These are phyloP conservation scores for Phytophthora brassicae DNA, from an alignment of 352 stramenopile species.

Conservation along the genomic window DNA sequence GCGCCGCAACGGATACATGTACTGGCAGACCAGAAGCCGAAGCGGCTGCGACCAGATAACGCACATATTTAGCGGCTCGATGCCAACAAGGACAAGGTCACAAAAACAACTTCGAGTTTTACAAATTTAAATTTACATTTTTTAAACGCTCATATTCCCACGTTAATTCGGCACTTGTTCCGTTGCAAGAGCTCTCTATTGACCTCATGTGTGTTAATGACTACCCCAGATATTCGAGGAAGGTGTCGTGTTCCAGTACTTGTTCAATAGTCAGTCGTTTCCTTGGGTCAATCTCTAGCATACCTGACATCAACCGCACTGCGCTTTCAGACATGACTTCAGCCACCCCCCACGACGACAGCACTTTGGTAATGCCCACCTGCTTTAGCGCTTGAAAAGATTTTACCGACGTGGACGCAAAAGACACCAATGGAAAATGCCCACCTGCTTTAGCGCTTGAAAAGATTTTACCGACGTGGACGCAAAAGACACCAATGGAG, in stretches of 20 bases:
- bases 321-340: not conserved
- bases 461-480: not conserved
- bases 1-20: too few relatives aligned
- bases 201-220: not conserved
- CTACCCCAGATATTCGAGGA: conserved; percentile 14
- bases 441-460: not conserved
- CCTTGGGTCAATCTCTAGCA: conserved; percentile 33
- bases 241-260: conserved; percentile 19
- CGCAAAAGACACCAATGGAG: not conserved
- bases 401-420: conserved; percentile 9
- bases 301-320: conserved; percentile 19
- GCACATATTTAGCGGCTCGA: too few relatives aligned
- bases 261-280: conserved; percentile 29
- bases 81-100: not conserved
- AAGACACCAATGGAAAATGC: not conserved
- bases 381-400: conserved; percentile 14
- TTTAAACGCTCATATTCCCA: not conserved
- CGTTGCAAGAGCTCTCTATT: conserved; percentile 6
- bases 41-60: too few relatives aligned
- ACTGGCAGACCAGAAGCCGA: too few relatives aligned
- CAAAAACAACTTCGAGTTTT: not conserved
- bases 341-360: conserved; percentile 13
- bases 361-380: conserved; percentile 2
- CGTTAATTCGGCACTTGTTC: conserved; percentile 10
- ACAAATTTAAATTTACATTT: not conserved